A percentile compares a stretch with the other conserved stretches of the same genome.
Conservation (phyloP, 192 early-diverging fungal genomes). For the Funneliformis mosseae region DNA sequence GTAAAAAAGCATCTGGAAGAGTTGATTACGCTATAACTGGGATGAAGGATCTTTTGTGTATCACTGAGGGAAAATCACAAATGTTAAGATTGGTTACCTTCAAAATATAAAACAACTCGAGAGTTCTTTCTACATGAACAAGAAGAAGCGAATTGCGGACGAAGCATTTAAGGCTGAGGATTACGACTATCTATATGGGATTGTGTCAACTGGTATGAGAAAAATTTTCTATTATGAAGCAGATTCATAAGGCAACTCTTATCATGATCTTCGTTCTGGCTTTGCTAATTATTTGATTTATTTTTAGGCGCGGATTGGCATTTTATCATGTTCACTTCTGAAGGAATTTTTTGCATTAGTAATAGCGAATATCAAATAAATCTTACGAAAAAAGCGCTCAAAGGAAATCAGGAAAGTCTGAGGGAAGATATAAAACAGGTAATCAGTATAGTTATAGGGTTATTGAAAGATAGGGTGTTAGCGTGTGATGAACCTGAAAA, state of each 20-base stretch:
- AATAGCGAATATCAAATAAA: slow-evolving; percentile 25
- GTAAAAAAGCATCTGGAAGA: slow-evolving; percentile 3
- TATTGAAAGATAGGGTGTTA: slow-evolving; percentile 15
- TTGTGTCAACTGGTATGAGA: too few relatives aligned
- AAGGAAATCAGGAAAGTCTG: background rate
- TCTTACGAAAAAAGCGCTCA: slow-evolving; percentile 3
- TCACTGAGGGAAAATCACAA: slow-evolving; percentile 21
- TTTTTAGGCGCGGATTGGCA: slow-evolving; percentile 23
- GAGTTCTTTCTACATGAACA: too few relatives aligned
- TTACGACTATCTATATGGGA: too few relatives aligned
- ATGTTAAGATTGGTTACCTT: slow-evolving; percentile 22
- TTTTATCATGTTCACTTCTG: slow-evolving; percentile 12
- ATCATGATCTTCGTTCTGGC: too few relatives aligned
- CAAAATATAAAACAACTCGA: too few relatives aligned
- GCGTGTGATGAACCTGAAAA: slow-evolving; percentile 20
- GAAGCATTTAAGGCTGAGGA: too few relatives aligned
- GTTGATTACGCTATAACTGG: slow-evolving; percentile 24
- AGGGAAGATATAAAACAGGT: slow-evolving; percentile 18
- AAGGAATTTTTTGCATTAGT: slow-evolving; percentile 19
- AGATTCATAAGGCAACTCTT: too few relatives aligned
- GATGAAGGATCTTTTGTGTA: slow-evolving; percentile 25
- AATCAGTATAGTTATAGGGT: slow-evolving; percentile 4
- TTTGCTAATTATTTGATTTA: background rate
- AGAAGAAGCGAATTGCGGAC: too few relatives aligned
- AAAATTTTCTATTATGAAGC: too few relatives aligned